phyloP scores from a whole-genome alignment of 2,329 filamentous ascomycete genomes.

The Colletotrichum godetiae region DNA sequence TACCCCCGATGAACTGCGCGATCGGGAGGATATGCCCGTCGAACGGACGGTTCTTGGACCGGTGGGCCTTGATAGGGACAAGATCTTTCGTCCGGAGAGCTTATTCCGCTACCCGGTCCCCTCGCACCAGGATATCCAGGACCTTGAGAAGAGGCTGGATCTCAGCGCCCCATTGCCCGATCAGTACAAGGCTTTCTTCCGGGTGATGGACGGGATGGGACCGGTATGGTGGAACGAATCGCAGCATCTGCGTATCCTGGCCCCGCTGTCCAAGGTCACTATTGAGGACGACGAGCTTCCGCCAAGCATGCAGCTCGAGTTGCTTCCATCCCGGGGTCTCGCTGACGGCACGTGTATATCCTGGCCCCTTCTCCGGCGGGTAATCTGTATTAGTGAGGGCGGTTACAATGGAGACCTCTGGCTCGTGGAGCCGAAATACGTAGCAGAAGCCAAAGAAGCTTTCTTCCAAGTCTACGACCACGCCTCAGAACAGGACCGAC shows the following conservation, averaged over 20 bases:
- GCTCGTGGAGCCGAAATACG: slow-evolving; percentile 7
- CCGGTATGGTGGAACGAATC: slow-evolving; percentile 13
- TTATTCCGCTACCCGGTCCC: neutral
- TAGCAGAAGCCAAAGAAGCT: neutral
- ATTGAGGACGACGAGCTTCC: neutral
- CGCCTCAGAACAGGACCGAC: neutral
- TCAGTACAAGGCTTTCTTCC: slow-evolving; percentile 9
- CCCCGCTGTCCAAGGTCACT: neutral
- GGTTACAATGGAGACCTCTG: neutral
- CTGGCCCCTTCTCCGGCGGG: neutral
- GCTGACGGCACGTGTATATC: neutral
- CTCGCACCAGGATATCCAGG: neutral
- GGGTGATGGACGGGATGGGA: slow-evolving; percentile 3
- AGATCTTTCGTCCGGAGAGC: neutral
- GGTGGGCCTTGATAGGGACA: neutral
- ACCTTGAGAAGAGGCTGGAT: neutral
- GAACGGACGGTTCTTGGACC: neutral
- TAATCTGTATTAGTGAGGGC: neutral
- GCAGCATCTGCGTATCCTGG: slow-evolving; percentile 4
- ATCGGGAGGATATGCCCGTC: neutral
- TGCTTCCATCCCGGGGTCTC: neutral
- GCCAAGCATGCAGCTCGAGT: neutral
- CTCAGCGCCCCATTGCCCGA: neutral
- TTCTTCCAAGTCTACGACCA: slow-evolving; percentile 2
- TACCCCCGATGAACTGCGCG: neutral